Evolutionary conservation across 2,329 filamentous ascomycete species (phyloP).

Genomic region (Domatiomyces globalis): DNA sequence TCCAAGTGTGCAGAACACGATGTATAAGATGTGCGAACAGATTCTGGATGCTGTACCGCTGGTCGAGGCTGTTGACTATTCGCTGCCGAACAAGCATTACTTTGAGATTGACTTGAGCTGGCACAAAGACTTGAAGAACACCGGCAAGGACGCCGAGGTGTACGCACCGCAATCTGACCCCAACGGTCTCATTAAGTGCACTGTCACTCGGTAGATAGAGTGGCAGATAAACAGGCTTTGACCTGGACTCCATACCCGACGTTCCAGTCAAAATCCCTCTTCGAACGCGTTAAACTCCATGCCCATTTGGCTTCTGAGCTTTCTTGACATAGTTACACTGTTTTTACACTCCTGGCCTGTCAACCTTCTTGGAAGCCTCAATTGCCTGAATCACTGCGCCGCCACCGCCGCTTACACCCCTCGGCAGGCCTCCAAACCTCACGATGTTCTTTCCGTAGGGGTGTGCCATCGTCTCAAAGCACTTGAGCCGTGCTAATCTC

Average conservation of each 20-base stretch:
- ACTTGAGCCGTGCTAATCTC: conserved; percentile 77
- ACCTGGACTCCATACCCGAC: background rate
- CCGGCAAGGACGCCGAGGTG: conserved; percentile 86
- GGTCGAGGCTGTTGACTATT: conserved; percentile 61
- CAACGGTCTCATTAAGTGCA: conserved; percentile 91
- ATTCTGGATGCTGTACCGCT: conserved; percentile 65
- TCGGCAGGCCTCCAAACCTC: conserved; percentile 47
- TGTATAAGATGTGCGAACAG: conserved; percentile 95
- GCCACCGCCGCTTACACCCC: background rate
- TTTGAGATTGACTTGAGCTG: conserved; percentile 95
- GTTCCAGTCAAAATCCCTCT: background rate
- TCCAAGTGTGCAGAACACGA: conserved; percentile 87
- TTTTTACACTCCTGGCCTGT: conserved; percentile 1
- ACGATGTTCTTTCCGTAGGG: conserved; percentile 84
- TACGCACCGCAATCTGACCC: conserved; percentile 86
- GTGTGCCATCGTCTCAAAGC: conserved; percentile 83
- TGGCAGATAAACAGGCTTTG: conserved; percentile 17
- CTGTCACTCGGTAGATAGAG: conserved; percentile 41
- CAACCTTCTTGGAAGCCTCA: conserved; percentile 7
- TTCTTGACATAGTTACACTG: background rate
- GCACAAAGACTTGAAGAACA: conserved; percentile 93
- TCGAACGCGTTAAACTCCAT: background rate
- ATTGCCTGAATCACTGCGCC: conserved; percentile 12
- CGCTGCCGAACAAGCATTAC: conserved; percentile 95
- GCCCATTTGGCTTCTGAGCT: background rate